phyloP scores from a whole-genome alignment of 768 basidiomycete genomes.

The Leccinum rimulosum region DNA sequence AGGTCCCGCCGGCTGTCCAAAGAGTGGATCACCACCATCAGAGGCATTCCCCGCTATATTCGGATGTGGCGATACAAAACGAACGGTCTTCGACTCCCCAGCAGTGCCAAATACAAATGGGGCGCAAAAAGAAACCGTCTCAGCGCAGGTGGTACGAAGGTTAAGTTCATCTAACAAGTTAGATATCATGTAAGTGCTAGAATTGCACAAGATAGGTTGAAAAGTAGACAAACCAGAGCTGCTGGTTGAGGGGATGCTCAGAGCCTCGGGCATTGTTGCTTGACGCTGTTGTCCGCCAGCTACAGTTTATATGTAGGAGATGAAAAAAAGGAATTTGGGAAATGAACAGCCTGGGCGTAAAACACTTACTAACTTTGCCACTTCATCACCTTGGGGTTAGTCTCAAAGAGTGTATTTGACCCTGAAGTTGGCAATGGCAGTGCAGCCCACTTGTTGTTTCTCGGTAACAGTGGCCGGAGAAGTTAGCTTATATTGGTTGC shows the following conservation, averaged over 20 bases:
- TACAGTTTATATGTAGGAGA: background rate
- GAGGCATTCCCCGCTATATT: slow-evolving; percentile 36
- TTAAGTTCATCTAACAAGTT: background rate
- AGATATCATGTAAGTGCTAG: background rate
- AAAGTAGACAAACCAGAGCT: background rate
- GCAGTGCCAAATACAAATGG: background rate
- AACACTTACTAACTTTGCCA: background rate
- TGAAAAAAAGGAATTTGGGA: background rate
- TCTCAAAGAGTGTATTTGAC: background rate
- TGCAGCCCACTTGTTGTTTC: background rate
- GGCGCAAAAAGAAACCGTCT: no score
- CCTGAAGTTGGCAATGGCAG: background rate
- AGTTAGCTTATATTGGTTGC: background rate
- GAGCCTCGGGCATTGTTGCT: background rate
- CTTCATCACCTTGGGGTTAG: no score
- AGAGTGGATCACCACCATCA: slow-evolving; percentile 48
- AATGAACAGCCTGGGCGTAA: background rate
- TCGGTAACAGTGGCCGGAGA: no score
- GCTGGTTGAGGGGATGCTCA: background rate
- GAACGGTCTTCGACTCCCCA: slow-evolving; percentile 29
- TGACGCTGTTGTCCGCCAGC: background rate
- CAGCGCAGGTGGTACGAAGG: background rate
- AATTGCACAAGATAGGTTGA: background rate
- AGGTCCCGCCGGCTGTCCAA: slow-evolving; percentile 53
- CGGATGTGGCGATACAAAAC: slow-evolving; percentile 34